Conservation (phyloP, 2,329 filamentous ascomycete genomes). For the Pyrenophora teres region DNA sequence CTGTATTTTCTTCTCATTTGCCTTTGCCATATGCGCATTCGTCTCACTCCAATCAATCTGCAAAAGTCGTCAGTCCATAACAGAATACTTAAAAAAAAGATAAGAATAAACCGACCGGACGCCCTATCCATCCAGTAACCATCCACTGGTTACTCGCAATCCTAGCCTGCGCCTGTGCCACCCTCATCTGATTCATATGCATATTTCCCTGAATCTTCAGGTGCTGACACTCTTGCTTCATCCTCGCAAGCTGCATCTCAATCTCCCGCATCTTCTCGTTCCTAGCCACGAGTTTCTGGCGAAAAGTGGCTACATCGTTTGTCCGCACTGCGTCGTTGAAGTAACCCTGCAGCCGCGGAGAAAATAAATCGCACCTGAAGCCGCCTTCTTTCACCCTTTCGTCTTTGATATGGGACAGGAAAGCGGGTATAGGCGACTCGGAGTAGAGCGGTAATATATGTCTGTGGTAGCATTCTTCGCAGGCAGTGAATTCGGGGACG, state of each 20-base stretch:
- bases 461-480: constrained; percentile 23
- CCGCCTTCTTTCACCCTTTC: background rate
- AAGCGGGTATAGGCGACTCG: background rate
- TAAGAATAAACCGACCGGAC: constrained; percentile 6
- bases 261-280: constrained; percentile 16
- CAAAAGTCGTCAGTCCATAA: background rate
- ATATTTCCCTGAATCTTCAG: constrained; percentile 13
- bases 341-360: constrained; percentile 19
- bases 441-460: constrained; percentile 14
- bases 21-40: constrained; percentile 18
- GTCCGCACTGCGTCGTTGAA: constrained; percentile 14
- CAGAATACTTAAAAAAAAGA: background rate
- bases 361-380: constrained; percentile 24
- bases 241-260: constrained; percentile 11
- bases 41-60: constrained; percentile 15
- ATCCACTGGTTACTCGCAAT: background rate
- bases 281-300: constrained; percentile 12
- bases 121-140: constrained; percentile 4
- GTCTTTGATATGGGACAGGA: constrained; percentile 5
- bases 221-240: constrained; percentile 19
- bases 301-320: constrained; percentile 9
- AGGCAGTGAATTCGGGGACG: constrained; percentile 19
- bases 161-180: constrained; percentile 11
- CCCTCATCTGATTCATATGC: constrained; percentile 16
- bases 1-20: constrained; percentile 15